These are phyloP conservation scores for Peribolospora kevripleyi DNA, from an alignment of 768 basidiomycete genomes.

Conservation along the genomic window DNA sequence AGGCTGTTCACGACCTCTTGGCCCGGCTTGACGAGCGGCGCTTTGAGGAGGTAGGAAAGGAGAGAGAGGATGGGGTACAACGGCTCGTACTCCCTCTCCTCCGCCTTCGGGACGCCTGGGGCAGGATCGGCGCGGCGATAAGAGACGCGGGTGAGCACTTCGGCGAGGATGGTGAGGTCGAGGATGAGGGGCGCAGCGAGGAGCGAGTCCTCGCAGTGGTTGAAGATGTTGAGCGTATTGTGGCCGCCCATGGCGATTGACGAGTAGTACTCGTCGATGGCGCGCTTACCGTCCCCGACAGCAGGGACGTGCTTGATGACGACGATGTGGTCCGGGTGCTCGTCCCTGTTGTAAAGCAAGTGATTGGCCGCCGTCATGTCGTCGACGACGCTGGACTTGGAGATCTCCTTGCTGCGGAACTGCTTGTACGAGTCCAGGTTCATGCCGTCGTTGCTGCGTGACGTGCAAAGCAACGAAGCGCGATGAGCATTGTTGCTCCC, in stretches of 20 bases:
- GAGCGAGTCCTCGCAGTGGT: conserved; percentile 94
- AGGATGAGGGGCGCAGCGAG: conserved; percentile 89
- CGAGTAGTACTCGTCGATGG: conserved; percentile 98
- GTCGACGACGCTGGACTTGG: conserved; percentile 80
- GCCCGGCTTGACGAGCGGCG: conserved; percentile 29
- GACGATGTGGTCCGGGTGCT: conserved; percentile 91
- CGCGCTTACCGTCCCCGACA: conserved; percentile 89
- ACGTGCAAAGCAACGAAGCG: background rate
- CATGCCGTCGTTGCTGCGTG: conserved; percentile 50
- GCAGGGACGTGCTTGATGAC: conserved; percentile 83
- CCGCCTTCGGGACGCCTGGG: conserved; percentile 15
- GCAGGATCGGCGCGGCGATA: conserved; percentile 32
- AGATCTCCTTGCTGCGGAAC: conserved; percentile 97
- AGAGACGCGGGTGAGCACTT: conserved; percentile 74
- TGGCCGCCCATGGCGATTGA: conserved; percentile 93
- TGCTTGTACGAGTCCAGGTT: conserved; percentile 74
- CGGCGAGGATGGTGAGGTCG: conserved; percentile 75
- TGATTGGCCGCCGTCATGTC: conserved; percentile 90
- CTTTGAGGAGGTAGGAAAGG: conserved; percentile 92
- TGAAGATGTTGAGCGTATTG: conserved; percentile 63
- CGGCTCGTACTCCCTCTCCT: conserved; percentile 40
- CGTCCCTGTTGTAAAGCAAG: conserved; percentile 82
- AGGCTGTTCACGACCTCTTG: conserved; percentile 87
- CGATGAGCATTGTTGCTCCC: background rate
- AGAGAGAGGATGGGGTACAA: conserved; percentile 80